A percentile compares a stretch with the other conserved stretches of the same genome.
Evolutionary conservation across 768 basidiomycete species (phyloP).

Genomic region (Suillus variegatus): DNA sequence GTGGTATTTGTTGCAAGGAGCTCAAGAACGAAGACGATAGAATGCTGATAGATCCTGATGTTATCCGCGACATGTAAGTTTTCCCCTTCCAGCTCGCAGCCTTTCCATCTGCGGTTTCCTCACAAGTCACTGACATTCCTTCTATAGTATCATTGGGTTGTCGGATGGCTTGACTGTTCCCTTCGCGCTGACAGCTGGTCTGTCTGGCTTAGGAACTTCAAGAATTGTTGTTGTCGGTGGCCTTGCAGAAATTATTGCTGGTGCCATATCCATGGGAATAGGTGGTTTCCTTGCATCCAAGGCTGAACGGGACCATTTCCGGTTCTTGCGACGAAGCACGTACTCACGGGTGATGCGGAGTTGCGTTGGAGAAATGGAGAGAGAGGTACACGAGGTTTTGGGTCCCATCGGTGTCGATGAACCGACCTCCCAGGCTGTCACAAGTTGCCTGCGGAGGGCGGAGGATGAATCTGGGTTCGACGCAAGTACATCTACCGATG

Average conservation of each 20-base stretch:
- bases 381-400: conserved; percentile 87
- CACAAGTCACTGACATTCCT: conserved; percentile 12
- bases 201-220: conserved; percentile 87
- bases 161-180: conserved; percentile 91
- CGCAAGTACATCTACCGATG: conserved; percentile 36
- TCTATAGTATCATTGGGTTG: conserved; percentile 77
- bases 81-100: background rate
- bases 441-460: conserved; percentile 67
- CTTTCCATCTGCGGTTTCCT: background rate
- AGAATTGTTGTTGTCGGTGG: conserved; percentile 93
- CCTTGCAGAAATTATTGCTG: conserved; percentile 93
- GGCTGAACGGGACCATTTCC: conserved; percentile 94
- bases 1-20: conserved; percentile 86
- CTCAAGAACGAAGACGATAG: conserved; percentile 80
- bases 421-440: conserved; percentile 74
- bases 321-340: conserved; percentile 74
- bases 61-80: conserved; percentile 83
- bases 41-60: conserved; percentile 81
- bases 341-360: conserved; percentile 81
- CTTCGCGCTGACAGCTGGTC: conserved; percentile 87
- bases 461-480: conserved; percentile 46
- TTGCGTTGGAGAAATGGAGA: conserved; percentile 94
- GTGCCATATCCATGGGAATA: conserved; percentile 97
- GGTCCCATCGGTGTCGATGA: conserved; percentile 91
- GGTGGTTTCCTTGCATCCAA: conserved; percentile 98